Evolutionary conservation across 176 grass and related monocot species (phyloP), one percentile per base, ranked within the genome.

Genomic region (Rhynchospora breviuscula): DNA sequence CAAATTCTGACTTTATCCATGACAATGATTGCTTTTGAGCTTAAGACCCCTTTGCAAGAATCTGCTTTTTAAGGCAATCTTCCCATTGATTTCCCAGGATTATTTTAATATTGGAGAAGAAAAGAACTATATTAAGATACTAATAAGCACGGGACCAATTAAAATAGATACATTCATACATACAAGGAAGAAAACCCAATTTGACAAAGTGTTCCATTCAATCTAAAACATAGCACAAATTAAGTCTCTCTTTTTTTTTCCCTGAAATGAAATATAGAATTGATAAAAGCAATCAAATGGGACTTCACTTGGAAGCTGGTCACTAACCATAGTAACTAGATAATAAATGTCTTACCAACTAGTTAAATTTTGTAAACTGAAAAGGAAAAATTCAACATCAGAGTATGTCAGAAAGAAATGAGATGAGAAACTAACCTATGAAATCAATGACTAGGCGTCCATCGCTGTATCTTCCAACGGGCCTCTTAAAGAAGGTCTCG

Each of bases 391-490:
- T 7, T 73, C 26, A 79, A 43, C 56, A 23, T 22, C 14, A 35
- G 9, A 51, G 31, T 49, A 59, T 14, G 17, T 2, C 35, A 52
- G 47, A 53, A 68, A 44, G 12, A 78, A 78, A 54, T 57, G 51
- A 78, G 33, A 4, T 33, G 73, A 53, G 59, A 33, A 66, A 81
- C 86, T 26, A 84, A 98, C 95, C 89, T 74, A 98, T 93, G 85
- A 98, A 98, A 88, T 98, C 95, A 81, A 98, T 85, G 79, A 98
- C 79, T 48, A 98, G 91, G 63, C 95, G 92, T 61, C 92, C 95
- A 52, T 98, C 95, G 85, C 86, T 91, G 86, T 98, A 98, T 46
- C 95, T 88, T 63, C 95, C 95, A 9, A 14, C 49, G 18, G 95
- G 95, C 84, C 40, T 78, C 59, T 92, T 90, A 86, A 94, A 98